These are phyloP conservation scores for Poa annua DNA, from an alignment of 176 grass and related monocot species.

Conservation along the genomic window DNA sequence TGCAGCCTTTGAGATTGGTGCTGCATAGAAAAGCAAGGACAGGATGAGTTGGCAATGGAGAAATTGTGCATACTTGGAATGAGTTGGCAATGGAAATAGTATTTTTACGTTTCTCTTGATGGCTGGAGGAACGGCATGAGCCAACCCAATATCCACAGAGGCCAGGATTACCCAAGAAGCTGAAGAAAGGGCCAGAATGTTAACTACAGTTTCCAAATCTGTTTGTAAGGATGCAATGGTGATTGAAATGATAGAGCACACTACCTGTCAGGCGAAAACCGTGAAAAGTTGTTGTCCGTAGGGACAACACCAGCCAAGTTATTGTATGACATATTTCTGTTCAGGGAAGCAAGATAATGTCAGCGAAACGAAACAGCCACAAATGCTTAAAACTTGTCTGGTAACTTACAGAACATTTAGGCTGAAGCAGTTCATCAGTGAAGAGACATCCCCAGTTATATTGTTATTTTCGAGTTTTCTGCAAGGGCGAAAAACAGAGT, in stretches of 20 bases:
- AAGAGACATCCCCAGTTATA: constrained; percentile 79
- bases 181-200: constrained; percentile 35
- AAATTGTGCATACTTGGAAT: constrained; percentile 15
- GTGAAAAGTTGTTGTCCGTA: constrained; percentile 80
- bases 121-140: constrained; percentile 62
- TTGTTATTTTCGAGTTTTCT: constrained; percentile 94
- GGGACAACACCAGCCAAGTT: constrained; percentile 82
- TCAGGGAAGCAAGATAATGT: constrained; percentile 5
- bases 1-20: constrained; percentile 74
- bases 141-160: constrained; percentile 95
- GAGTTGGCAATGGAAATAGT: neutral
- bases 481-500: constrained; percentile 15
- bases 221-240: constrained; percentile 15
- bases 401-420: constrained; percentile 74
- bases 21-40: constrained; percentile 45
- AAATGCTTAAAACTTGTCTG: neutral
- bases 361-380: neutral
- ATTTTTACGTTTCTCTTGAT: constrained; percentile 62
- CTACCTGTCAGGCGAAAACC: constrained; percentile 88
- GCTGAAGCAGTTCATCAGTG: constrained; percentile 85
- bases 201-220: constrained; percentile 14
- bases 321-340: constrained; percentile 96
- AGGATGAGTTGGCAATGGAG: neutral
- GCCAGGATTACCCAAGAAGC: constrained; percentile 89
- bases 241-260: constrained; percentile 19